phyloP scores from a whole-genome alignment of 768 basidiomycete genomes.

The Suillus paluster region DNA sequence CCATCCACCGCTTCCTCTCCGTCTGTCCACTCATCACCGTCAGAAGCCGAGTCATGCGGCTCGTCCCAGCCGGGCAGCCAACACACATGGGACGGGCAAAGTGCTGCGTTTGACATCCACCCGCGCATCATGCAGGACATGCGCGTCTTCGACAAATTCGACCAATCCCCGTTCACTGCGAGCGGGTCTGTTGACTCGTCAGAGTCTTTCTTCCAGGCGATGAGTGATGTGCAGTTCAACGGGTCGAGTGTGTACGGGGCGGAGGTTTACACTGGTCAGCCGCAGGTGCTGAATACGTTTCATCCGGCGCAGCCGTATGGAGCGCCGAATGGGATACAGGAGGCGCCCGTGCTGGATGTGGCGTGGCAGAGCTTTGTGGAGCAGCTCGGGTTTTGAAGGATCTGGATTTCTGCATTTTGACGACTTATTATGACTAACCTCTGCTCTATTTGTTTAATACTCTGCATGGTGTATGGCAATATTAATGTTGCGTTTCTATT shows the following conservation, averaged over 20 bases:
- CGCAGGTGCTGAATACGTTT: constrained; percentile 19
- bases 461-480: not conserved
- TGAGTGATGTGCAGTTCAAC: constrained; percentile 36
- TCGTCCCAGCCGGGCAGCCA: constrained; percentile 9
- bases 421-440: not conserved
- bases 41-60: constrained; percentile 19
- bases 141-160: constrained; percentile 45
- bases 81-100: constrained; percentile 8
- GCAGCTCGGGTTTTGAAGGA: constrained; percentile 58
- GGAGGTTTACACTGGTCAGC: constrained; percentile 17
- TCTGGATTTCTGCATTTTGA: not conserved
- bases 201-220: constrained; percentile 30
- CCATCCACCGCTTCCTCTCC: constrained; percentile 12
- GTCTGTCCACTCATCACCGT: constrained; percentile 15
- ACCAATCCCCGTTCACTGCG: constrained; percentile 20
- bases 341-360: constrained; percentile 52
- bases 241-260: constrained; percentile 20
- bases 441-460: not conserved
- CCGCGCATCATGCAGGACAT: constrained; percentile 56
- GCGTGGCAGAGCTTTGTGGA: constrained; percentile 73
- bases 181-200: constrained; percentile 34
- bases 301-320: constrained; percentile 19
- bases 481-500: not conserved
- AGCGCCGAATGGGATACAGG: constrained; percentile 11
- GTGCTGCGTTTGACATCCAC: constrained; percentile 23